Evolutionary conservation across 495 filamentous ascomycete species (phyloP).

Genomic region (Antarctomyces pellizariae): DNA sequence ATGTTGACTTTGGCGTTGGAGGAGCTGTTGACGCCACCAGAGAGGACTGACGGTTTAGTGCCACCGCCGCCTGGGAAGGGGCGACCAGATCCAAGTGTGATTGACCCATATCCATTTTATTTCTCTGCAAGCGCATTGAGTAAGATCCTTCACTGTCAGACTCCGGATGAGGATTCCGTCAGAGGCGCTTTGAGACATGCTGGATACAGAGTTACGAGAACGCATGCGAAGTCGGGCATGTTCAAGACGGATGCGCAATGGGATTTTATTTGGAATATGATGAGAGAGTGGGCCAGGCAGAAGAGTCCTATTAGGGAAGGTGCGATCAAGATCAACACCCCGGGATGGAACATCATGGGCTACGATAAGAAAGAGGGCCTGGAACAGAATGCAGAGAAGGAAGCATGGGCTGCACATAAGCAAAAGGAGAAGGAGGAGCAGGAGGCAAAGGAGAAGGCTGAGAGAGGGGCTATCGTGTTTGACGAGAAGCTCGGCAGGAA

Average conservation of each 20-base stretch:
- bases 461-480: slow-evolving; percentile 43
- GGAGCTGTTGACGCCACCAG: slow-evolving; percentile 26
- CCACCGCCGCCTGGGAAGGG: slow-evolving; percentile 19
- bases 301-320: slow-evolving; percentile 46
- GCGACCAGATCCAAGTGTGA: slow-evolving; percentile 26
- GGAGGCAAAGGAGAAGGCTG: slow-evolving; percentile 10
- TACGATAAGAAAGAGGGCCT: slow-evolving; percentile 13
- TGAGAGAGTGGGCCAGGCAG: slow-evolving; percentile 74
- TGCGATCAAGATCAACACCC: slow-evolving; percentile 37
- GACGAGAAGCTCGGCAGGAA: slow-evolving; percentile 59
- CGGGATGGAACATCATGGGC: slow-evolving; percentile 38
- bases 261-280: slow-evolving; percentile 75
- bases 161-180: slow-evolving; percentile 45
- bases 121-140: slow-evolving; percentile 50
- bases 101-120: slow-evolving; percentile 65
- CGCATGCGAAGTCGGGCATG: slow-evolving; percentile 69
- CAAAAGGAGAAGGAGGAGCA: slow-evolving; percentile 5
- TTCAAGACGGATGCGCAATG: slow-evolving; percentile 83
- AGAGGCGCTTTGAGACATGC: slow-evolving; percentile 58
- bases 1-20: slow-evolving; percentile 79
- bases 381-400: slow-evolving; percentile 7
- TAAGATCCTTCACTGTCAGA: slow-evolving; percentile 51
- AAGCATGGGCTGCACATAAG: slow-evolving; percentile 2
- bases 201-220: slow-evolving; percentile 61
- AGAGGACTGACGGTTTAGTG: slow-evolving; percentile 10